Percentiles rank a stretch among this genome's conserved stretches.
Evolutionary conservation across 2,329 filamentous ascomycete genomes (phyloP).

Genomic region (Xylariaceae sp.): DNA sequence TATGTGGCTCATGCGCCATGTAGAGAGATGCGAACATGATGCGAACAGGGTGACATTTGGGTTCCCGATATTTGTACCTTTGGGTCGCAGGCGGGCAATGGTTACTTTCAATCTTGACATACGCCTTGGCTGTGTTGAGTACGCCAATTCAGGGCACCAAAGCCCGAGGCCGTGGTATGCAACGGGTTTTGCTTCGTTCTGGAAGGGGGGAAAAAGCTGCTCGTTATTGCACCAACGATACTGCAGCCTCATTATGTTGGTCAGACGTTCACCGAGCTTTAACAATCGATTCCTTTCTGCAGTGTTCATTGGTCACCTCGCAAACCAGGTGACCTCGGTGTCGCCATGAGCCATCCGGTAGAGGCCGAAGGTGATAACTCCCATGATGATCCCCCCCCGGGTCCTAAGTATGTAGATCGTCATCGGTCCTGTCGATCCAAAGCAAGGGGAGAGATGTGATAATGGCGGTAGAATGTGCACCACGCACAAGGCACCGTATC

Average conservation of each 20-base stretch:
- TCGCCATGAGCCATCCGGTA: background rate
- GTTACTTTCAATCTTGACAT: background rate
- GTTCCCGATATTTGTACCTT: background rate
- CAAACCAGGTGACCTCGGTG: background rate
- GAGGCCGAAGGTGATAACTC: background rate
- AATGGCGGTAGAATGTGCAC: background rate
- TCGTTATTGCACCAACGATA: background rate
- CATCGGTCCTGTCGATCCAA: background rate
- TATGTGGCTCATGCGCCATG: background rate
- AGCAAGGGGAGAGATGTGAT: background rate
- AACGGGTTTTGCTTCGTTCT: background rate
- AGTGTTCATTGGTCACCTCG: background rate
- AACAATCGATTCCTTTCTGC: background rate
- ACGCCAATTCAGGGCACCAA: conserved; percentile 1
- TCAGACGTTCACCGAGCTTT: background rate
- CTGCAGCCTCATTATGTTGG: background rate
- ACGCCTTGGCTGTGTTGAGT: background rate
- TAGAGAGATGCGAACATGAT: background rate
- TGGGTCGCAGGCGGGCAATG: conserved; percentile 1
- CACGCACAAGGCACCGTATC: background rate
- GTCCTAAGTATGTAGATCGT: background rate
- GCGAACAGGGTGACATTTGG: conserved; percentile 1
- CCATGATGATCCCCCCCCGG: background rate
- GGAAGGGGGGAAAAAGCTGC: background rate
- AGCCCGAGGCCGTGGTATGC: background rate